phyloP scores from a whole-genome alignment of 2,329 filamentous ascomycete genomes.

The Clonostachys rosea region DNA sequence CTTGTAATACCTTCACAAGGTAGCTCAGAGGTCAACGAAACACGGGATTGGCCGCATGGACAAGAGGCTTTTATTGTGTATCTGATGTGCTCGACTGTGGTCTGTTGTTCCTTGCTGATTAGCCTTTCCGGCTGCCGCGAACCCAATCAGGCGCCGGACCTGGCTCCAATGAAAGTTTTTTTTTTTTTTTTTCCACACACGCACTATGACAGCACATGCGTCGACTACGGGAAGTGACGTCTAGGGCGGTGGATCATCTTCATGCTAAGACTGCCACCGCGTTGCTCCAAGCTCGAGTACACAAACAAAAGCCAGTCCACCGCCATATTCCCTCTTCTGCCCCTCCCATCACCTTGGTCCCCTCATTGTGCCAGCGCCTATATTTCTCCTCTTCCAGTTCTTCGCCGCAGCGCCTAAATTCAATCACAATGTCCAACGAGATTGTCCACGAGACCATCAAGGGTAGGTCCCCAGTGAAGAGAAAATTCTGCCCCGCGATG shows the following conservation, averaged over 20 bases:
- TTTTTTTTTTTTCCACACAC: not conserved
- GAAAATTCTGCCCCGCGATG: not conserved
- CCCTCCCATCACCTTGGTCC: not conserved
- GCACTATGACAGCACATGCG: not conserved
- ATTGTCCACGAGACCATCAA: constrained; percentile 75
- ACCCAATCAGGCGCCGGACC: too few species aligned
- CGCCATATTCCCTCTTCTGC: not conserved
- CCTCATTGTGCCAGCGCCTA: not conserved
- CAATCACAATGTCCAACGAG: constrained; percentile 56
- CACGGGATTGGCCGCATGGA: too few species aligned
- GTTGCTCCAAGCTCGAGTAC: not conserved
- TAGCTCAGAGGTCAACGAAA: too few species aligned
- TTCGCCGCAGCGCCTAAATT: not conserved
- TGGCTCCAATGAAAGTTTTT: not conserved
- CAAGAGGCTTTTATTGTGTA: too few species aligned
- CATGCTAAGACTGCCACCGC: not conserved
- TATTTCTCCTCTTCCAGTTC: not conserved
- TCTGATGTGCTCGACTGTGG: too few species aligned
- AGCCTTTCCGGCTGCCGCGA: too few species aligned
- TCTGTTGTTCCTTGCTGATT: too few species aligned
- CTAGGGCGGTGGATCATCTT: not conserved
- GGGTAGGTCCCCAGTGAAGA: constrained; percentile 39
- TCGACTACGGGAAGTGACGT: not conserved
- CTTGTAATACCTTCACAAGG: too few species aligned
- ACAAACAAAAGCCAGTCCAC: not conserved